Percentiles rank a stretch among this genome's conserved stretches.
These are phyloP conservation scores for Diaporthe citrichinensis DNA, from an alignment of 2,329 filamentous ascomycete genomes.

Conservation along the genomic window DNA sequence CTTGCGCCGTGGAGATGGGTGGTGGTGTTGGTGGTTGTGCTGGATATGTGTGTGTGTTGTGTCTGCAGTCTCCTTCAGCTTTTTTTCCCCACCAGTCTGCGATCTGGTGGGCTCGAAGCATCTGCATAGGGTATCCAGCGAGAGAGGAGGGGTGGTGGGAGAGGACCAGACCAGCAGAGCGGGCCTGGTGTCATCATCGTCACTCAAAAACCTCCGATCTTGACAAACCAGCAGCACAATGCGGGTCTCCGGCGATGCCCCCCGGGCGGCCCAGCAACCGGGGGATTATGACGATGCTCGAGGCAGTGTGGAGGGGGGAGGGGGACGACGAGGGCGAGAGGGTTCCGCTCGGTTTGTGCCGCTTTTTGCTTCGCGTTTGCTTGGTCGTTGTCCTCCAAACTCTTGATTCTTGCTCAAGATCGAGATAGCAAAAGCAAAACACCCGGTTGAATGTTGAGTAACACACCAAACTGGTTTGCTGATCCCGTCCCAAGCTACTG, in stretches of 20 bases:
- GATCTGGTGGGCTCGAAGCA: slow-evolving; percentile 19
- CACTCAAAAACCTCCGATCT: slow-evolving; percentile 18
- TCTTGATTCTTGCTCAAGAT: not conserved
- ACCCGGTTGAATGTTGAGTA: not conserved
- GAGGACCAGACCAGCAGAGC: not conserved
- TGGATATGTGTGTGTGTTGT: not conserved
- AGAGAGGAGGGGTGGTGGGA: not conserved
- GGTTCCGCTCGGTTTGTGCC: not conserved
- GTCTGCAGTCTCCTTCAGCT: not conserved
- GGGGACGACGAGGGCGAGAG: slow-evolving; percentile 1
- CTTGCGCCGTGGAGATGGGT: slow-evolving; percentile 14
- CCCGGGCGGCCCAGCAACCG: slow-evolving; percentile 11
- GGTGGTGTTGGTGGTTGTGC: not conserved
- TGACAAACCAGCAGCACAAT: slow-evolving; percentile 11
- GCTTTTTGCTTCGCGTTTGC: no score
- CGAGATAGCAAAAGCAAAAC: not conserved
- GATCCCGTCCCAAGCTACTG: slow-evolving; percentile 25
- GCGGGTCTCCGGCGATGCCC: slow-evolving; percentile 20
- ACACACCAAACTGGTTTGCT: slow-evolving; percentile 5
- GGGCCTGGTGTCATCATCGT: slow-evolving; percentile 27
- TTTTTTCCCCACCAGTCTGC: slow-evolving; percentile 11
- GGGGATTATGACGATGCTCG: slow-evolving; percentile 4
- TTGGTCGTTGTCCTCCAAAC: not conserved
- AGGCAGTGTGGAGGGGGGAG: not conserved
- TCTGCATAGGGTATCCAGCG: not conserved